Percentiles rank a stretch among this genome's conserved stretches.
These are phyloP conservation scores for Pichia occidentalis DNA, from an alignment of 805 yeast genomes.

Conservation along the genomic window DNA sequence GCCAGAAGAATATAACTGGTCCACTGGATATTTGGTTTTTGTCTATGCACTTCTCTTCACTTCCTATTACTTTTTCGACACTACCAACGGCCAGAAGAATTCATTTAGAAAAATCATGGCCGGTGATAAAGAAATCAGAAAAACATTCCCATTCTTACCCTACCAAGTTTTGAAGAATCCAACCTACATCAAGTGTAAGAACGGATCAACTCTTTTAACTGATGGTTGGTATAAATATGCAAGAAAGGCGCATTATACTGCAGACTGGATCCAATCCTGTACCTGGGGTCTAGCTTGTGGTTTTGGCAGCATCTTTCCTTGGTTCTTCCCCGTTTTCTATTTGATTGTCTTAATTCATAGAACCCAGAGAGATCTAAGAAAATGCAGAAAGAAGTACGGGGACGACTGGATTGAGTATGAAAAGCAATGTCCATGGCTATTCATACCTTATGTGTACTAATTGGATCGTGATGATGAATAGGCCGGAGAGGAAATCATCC, in stretches of 20 bases:
- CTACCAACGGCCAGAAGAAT: slow-evolving; percentile 92
- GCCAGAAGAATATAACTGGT: slow-evolving; percentile 77
- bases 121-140: slow-evolving; percentile 72
- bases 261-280: slow-evolving; percentile 81
- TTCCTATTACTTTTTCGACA: slow-evolving; percentile 91
- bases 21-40: slow-evolving; percentile 49
- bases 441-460: slow-evolving; percentile 79
- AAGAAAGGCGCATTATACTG: slow-evolving; percentile 91
- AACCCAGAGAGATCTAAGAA: slow-evolving; percentile 78
- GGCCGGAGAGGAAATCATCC: too few species aligned
- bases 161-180: slow-evolving; percentile 79
- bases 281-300: slow-evolving; percentile 95
- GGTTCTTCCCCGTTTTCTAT: slow-evolving; percentile 94
- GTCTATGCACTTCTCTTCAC: slow-evolving; percentile 50
- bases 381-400: slow-evolving; percentile 85
- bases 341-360: slow-evolving; percentile 82
- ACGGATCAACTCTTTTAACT: slow-evolving; percentile 76
- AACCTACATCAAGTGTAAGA: slow-evolving; percentile 71
- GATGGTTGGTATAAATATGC: slow-evolving; percentile 96
- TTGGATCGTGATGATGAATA: too few species aligned
- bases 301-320: slow-evolving; percentile 79
- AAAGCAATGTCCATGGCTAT: slow-evolving; percentile 83
- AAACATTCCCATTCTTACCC: slow-evolving; percentile 91
- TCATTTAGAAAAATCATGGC: slow-evolving; percentile 77
- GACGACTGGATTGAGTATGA: slow-evolving; percentile 87